Evolutionary conservation across 257 asterid genomes (phyloP), one percentile per base, ranked within the genome.

Genomic region (Solanum lycopersicoides): DNA sequence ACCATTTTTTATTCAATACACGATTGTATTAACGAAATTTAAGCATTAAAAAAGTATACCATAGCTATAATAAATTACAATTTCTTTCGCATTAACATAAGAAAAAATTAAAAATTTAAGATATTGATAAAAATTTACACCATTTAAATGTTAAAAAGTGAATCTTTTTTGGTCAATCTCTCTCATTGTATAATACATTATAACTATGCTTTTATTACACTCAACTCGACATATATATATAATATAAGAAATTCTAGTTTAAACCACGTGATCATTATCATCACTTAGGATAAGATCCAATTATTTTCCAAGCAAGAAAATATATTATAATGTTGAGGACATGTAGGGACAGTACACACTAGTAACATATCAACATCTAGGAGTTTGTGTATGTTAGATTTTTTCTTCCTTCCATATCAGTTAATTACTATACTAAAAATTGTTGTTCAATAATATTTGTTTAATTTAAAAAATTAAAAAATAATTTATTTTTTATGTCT

Each of bases 381-480:
- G 80, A 73, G 47, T 72, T 73, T 73, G 30, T 74, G 56, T 74
- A 74, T 20, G 5, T 35, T 8, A 6, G 2, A 12, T 37, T 37
- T 5, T 35, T 45, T 2, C 53, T 15, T 13, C 1, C 53, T 0
- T 12, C 12, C 0, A 45, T 45, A 45, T 3, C 12, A 45, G 0
- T 45, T 45, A 45, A 4, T 12, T 12, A 12, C 2, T 1, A 2
- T 13, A 16, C 0, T 47, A 45, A 13, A 44, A 47, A 50, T 15
- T 5, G 0, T 50, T 50, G 0, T 50, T 0, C 0, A 6, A 16
- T 0, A 50, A 50, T 50, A 16, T 2, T 53, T 6, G 0, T 53
- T 2, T 0, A 16, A 0, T 50, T 50, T 50, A 5, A 2, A 50
- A 50, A 15, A 50, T 15, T 2, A 15, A 50, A 3, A 50, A 0